phyloP scores from a whole-genome alignment of 164 flowering plant species.

The Magnolia sinica region DNA sequence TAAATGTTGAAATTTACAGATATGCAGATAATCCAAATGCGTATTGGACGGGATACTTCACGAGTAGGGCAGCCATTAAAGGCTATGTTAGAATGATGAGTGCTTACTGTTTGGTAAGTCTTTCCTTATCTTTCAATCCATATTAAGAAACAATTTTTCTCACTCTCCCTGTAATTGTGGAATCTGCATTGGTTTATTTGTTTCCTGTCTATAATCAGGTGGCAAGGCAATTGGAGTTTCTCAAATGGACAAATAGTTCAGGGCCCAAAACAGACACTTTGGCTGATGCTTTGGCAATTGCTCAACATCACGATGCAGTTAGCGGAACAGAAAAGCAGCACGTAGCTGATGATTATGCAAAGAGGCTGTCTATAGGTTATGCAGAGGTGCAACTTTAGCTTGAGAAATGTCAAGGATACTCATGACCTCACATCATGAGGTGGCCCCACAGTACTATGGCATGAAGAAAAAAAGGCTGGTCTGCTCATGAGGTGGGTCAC shows the following conservation, averaged over 20 bases:
- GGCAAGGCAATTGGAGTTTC: conserved; percentile 84
- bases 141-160: background rate
- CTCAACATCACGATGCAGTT: conserved; percentile 99
- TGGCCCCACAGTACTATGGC: too few relatives aligned
- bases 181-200: conserved; percentile 2
- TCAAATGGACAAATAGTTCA: conserved; percentile 52
- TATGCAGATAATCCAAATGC: conserved; percentile 87
- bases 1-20: conserved; percentile 31
- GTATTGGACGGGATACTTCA: conserved; percentile 95
- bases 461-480: too few relatives aligned
- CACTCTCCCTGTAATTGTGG: background rate
- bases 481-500: too few relatives aligned
- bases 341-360: conserved; percentile 92
- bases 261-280: conserved; percentile 66
- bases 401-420: background rate
- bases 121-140: background rate
- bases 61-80: conserved; percentile 84
- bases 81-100: conserved; percentile 83
- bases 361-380: conserved; percentile 75
- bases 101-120: conserved; percentile 77
- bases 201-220: conserved; percentile 46
- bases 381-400: conserved; percentile 44
- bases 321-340: conserved; percentile 93
- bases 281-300: conserved; percentile 92
- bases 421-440: background rate